These are phyloP conservation scores for Trichomonascaceae sp. DNA, from an alignment of 1,139 yeast species.

Conservation along the genomic window DNA sequence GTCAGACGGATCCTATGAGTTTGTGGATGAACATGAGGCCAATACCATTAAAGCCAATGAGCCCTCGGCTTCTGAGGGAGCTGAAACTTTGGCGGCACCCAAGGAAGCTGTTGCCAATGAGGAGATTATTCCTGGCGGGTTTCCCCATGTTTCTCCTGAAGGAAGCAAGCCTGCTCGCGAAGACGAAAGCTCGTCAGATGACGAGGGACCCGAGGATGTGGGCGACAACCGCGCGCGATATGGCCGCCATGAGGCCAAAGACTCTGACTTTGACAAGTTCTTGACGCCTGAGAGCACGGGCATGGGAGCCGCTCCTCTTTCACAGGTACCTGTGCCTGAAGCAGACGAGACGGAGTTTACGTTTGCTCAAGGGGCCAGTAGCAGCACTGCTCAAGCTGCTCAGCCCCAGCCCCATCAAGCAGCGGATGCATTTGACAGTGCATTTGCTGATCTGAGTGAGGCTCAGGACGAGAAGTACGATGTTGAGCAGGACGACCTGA, in stretches of 20 bases:
- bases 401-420: neutral
- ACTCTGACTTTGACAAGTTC: constrained; percentile 5
- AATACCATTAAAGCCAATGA: constrained; percentile 3
- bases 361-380: too few relatives aligned
- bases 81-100: neutral
- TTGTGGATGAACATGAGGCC: constrained; percentile 17
- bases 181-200: constrained; percentile 39
- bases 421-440: constrained; percentile 15
- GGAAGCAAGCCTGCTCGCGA: constrained; percentile 69
- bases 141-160: constrained; percentile 17
- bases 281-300: constrained; percentile 9
- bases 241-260: constrained; percentile 2
- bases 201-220: constrained; percentile 14
- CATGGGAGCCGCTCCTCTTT: constrained; percentile 3
- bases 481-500: constrained; percentile 10
- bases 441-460: constrained; percentile 17
- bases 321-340: constrained; percentile 4
- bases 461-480: constrained; percentile 15
- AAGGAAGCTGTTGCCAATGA: neutral
- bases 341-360: neutral
- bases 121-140: constrained; percentile 6
- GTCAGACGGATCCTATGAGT: constrained; percentile 33
- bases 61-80: constrained; percentile 5
- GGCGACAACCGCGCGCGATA: constrained; percentile 1
- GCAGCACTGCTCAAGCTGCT: too few relatives aligned